phyloP scores from a whole-genome alignment of 495 filamentous ascomycete species.

The Cercophora sp. region DNA sequence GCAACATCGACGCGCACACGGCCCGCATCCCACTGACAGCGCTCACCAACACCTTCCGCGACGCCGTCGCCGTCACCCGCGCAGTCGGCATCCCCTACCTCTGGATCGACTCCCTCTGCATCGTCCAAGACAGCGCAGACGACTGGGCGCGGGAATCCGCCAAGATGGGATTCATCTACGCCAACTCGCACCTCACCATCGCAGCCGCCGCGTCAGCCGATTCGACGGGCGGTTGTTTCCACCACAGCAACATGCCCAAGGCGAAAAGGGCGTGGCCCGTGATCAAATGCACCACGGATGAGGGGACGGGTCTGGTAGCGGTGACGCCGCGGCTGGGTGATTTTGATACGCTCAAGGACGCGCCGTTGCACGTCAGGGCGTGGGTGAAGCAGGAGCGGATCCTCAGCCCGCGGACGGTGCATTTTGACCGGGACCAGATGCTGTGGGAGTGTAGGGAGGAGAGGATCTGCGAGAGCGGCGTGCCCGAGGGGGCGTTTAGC shows the following conservation, averaged over 20 bases:
- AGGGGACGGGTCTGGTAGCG: not conserved
- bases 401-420: constrained; percentile 1
- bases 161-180: constrained; percentile 7
- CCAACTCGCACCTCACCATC: constrained; percentile 7
- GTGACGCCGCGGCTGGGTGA: not conserved
- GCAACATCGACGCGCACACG: too few relatives aligned
- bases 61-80: too few relatives aligned
- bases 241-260: not conserved
- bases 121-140: too few relatives aligned
- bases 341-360: not conserved
- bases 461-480: not conserved
- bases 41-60: too few relatives aligned
- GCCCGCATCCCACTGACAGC: too few relatives aligned
- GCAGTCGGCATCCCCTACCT: too few relatives aligned
- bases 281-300: not conserved
- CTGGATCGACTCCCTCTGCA: too few relatives aligned
- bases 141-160: constrained; percentile 4
- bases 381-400: constrained; percentile 7
- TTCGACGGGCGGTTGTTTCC: not conserved
- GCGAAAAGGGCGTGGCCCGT: not conserved
- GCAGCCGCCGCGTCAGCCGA: not conserved
- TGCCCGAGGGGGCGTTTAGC: not conserved
- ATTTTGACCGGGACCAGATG: constrained; percentile 1
- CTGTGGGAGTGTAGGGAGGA: constrained; percentile 4
- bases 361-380: not conserved